Evolutionary conservation across 331 rosid genomes (phyloP).

Genomic region (Telfairia occidentalis): DNA sequence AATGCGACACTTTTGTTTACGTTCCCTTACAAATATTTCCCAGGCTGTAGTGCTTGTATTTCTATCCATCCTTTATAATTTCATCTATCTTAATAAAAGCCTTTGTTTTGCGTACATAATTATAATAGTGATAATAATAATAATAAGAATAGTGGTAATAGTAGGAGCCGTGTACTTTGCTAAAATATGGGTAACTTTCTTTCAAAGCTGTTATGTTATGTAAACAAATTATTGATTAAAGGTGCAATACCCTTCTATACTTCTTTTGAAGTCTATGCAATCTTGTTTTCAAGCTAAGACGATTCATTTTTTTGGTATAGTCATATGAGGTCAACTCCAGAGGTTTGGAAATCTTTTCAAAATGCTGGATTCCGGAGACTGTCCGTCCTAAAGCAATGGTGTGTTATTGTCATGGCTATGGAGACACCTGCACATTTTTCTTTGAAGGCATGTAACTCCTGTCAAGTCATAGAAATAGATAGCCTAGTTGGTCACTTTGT

Average conservation of each 20-base stretch:
- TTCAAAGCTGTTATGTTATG: neutral
- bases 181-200: neutral
- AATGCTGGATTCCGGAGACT: constrained; percentile 74
- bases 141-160: too few relatives aligned
- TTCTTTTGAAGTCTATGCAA: neutral
- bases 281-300: constrained; percentile 4
- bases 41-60: neutral
- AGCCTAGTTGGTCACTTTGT: neutral
- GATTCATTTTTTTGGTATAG: constrained; percentile 25
- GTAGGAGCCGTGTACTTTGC: neutral
- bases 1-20: neutral
- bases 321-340: constrained; percentile 70
- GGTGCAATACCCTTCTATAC: neutral
- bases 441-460: constrained; percentile 57
- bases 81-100: neutral
- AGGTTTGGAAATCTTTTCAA: constrained; percentile 71
- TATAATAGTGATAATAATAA: too few relatives aligned
- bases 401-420: constrained; percentile 93
- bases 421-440: constrained; percentile 94
- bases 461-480: neutral
- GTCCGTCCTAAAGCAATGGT: constrained; percentile 56
- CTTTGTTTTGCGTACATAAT: neutral
- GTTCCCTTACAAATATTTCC: neutral
- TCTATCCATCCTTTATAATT: neutral
- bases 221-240: neutral